Base-by-base conservation (phyloP, 1,284 basidiomycete genomes). In the Fomitiporia mediterranea region DNA sequence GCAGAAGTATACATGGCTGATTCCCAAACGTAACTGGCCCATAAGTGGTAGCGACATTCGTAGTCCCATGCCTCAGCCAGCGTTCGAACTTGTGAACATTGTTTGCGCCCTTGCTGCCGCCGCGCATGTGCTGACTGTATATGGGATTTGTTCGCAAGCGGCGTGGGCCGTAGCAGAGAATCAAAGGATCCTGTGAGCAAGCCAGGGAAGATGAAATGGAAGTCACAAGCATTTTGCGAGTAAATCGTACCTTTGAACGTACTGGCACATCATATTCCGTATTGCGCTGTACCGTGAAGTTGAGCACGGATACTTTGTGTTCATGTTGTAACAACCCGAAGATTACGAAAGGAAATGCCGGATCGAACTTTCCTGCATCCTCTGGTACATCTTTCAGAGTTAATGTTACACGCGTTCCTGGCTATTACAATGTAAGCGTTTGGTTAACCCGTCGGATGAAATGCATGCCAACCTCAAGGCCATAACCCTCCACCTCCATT, bases 1-100 rank as follows among this genome's bases (percentile, higher is more conserved):
- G 76, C 9, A 95, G 72, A 56, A 94, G 74, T 13, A 87, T 70
- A 65, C 90, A 91, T 3, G 91, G 83, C 63, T 86, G 84, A 60
- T 85, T 89, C 27, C 97, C 97, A 63, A 98, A 98, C 3, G 85
- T 80, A 37, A 96, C 85, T 0, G 96, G 94, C 2, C 88, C 92
- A 67, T 93, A 98, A 0, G 87, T 82, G 2, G 93, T 96, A 0
- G 88, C 92, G 17, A 97, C 87, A 50, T 78, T 81, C 1, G 93
- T 92, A 32, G 76, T 73, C 1, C 91, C 89, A 63, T 91, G 92
- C 38, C 89, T 83, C 25, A 99, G 75, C 73, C 86, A 99, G n/a
- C 91, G 82, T 70, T 98, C 94, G 58, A 91, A 97, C 68, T 98
- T 99, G 79, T 99, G 95, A 1, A 97, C 94, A 63, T 98, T 98